Base-by-base conservation (phyloP, 2,329 filamentous ascomycete genomes). In the Alternaria solani region DNA sequence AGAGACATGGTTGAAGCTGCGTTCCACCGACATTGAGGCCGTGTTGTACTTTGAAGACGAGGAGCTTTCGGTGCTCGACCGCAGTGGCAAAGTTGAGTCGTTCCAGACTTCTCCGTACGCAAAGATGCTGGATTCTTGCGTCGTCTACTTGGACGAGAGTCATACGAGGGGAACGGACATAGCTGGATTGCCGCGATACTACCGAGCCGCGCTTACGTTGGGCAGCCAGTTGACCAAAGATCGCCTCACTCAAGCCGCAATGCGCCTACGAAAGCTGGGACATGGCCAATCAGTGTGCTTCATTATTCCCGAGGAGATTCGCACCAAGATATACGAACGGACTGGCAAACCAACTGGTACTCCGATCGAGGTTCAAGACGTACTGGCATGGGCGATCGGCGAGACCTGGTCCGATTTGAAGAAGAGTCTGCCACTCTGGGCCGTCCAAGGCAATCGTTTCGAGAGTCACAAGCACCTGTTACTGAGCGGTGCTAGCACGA, bases 151-250 rank as follows among this genome's bases (percentile, higher is more conserved):
- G 0, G 90, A 93, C 51, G 87, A 93, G 58, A 84, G 85, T 0
- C 90, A 93, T 62, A 91, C 90, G 0, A 76, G 90, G 61, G 90
- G 91, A 0, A 92, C 85, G 0, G 90, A 94, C 63, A 70, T 93
- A 0, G 30, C 46, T 0, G 85, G 84, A 34, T 75, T 92, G 0
- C 90, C 89, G 0, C 57, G 57, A 0, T 5, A 83, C 12, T 89
- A 88, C 64, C 80, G 86, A 0, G 91, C 90, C 0, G 87, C 87
- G 0, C 87, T 93, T 0, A 93, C 89, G 0, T 72, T 94, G 0
- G 90, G 90, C 0, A 81, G 87, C 0, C 80, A 81, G 4, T 65
- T 92, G 1, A 89, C 87, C 0, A 94, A 93, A 62, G 91, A 94
- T 61, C 80, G 84, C 14, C 72, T 92, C 0, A 86, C 89, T 0